These are phyloP conservation scores for Nothomitra cinnamomea DNA, from an alignment of 2,329 filamentous ascomycete species.

Conservation along the genomic window DNA sequence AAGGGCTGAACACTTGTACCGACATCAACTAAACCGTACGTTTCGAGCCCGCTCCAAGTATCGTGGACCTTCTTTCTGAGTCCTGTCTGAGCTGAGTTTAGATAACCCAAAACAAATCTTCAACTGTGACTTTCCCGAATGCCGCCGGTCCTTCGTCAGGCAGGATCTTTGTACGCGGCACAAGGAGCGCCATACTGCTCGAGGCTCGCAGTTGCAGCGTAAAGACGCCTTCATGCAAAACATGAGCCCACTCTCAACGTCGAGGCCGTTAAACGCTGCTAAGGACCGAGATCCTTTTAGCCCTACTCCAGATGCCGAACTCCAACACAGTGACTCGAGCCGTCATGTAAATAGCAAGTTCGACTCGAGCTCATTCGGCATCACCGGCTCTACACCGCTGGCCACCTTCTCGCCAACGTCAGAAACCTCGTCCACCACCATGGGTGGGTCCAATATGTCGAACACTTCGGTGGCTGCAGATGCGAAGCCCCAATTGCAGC, in stretches of 20 bases:
- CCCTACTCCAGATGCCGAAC: not conserved
- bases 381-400: constrained; percentile 8
- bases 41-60: constrained; percentile 1
- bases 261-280: not conserved
- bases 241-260: constrained; percentile 4
- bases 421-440: constrained; percentile 2
- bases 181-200: constrained; percentile 59
- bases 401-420: constrained; percentile 1
- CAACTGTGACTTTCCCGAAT: constrained; percentile 81
- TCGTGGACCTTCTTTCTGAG: constrained; percentile 6
- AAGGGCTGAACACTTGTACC: constrained; percentile 87
- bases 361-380: not conserved
- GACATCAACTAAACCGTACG: constrained; percentile 83
- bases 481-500: not conserved
- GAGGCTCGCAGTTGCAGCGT: constrained; percentile 33
- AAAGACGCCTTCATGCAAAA: constrained; percentile 27
- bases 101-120: constrained; percentile 93
- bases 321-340: not conserved
- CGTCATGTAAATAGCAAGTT: not conserved
- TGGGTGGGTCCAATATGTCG: not conserved
- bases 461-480: not conserved
- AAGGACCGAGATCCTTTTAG: not conserved
- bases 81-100: constrained; percentile 20
- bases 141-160: constrained; percentile 77
- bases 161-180: constrained; percentile 83